These are phyloP conservation scores for Clarireedia sp. DNA, from an alignment of 2,329 filamentous ascomycete genomes.

Conservation along the genomic window DNA sequence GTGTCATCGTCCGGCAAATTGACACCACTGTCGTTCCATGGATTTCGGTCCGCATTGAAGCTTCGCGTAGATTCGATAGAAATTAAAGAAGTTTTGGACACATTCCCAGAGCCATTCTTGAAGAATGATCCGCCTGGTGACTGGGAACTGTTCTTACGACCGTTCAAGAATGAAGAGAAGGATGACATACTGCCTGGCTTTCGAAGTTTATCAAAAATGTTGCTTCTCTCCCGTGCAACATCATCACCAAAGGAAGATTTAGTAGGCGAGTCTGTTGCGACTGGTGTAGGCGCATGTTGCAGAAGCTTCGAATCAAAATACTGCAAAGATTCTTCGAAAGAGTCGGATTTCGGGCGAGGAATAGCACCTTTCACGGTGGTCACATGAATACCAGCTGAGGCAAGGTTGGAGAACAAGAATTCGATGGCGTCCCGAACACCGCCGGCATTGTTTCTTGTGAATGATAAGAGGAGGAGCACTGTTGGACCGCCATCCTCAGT, in stretches of 20 bases:
- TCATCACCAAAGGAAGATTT: slow-evolving; percentile 78
- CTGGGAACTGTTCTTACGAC: slow-evolving; percentile 88
- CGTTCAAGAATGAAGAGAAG: slow-evolving; percentile 90
- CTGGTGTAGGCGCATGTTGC: slow-evolving; percentile 77
- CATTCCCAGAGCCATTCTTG: slow-evolving; percentile 81
- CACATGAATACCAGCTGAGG: slow-evolving; percentile 81
- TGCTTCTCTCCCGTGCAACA: slow-evolving; percentile 67
- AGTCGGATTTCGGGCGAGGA: slow-evolving; percentile 95
- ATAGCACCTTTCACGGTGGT: slow-evolving; percentile 88
- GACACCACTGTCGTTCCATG: slow-evolving; percentile 96
- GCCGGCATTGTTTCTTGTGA: slow-evolving; percentile 95
- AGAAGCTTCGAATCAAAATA: slow-evolving; percentile 97
- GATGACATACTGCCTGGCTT: slow-evolving; percentile 93
- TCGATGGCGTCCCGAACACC: slow-evolving; percentile 94
- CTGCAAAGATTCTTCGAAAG: slow-evolving; percentile 92
- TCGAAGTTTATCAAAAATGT: slow-evolving; percentile 84
- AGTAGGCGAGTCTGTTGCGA: slow-evolving; percentile 80
- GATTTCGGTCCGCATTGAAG: slow-evolving; percentile 83
- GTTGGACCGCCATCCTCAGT: slow-evolving; percentile 51
- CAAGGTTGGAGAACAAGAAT: slow-evolving; percentile 78
- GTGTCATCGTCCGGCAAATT: slow-evolving; percentile 83
- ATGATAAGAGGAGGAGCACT: slow-evolving; percentile 63
- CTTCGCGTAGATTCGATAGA: slow-evolving; percentile 94
- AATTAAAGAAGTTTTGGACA: slow-evolving; percentile 90
- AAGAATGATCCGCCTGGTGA: slow-evolving; percentile 78